Evolutionary conservation across 1,284 basidiomycete genomes (phyloP).

Genomic region (Apiotrichum veenhuisii): DNA sequence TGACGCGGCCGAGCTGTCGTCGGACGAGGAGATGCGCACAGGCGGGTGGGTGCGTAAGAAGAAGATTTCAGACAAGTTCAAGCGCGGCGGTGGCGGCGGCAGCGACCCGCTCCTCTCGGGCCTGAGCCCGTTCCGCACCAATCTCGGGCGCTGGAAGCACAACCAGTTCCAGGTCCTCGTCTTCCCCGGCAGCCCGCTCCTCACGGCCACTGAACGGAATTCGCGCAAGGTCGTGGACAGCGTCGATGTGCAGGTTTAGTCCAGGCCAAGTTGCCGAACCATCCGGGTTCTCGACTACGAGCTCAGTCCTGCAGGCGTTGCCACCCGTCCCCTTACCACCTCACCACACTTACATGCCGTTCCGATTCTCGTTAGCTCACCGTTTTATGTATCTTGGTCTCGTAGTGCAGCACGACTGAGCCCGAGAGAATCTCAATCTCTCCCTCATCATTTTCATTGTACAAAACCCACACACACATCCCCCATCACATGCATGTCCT

Average conservation of each 20-base stretch:
- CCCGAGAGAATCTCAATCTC: no score
- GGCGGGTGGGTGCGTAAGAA: conserved; percentile 46
- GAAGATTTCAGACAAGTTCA: conserved; percentile 10
- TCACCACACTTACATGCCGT: no score
- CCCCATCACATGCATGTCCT: background rate
- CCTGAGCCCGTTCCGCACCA: conserved; percentile 56
- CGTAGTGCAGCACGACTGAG: no score
- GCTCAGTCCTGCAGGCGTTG: no score
- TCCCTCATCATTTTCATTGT: no score
- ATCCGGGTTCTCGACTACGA: no score
- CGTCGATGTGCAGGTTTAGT: conserved; percentile 4
- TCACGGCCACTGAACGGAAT: background rate
- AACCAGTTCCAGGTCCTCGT: conserved; percentile 46
- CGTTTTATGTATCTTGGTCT: no score
- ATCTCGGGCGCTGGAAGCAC: conserved; percentile 40
- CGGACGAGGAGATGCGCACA: conserved; percentile 36
- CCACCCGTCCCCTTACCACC: no score
- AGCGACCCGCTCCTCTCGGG: conserved; percentile 25
- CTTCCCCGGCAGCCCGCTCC: conserved; percentile 2
- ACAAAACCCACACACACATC: background rate
- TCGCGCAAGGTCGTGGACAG: conserved; percentile 8
- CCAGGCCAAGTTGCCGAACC: no score
- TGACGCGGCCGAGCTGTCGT: conserved; percentile 17
- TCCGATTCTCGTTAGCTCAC: no score
- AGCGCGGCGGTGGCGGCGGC: conserved; percentile 3